A percentile compares a stretch with the other conserved stretches of the same genome.
Conservation (phyloP, 2,329 filamentous ascomycete genomes). For the Hymenoscyphus infarciens region DNA sequence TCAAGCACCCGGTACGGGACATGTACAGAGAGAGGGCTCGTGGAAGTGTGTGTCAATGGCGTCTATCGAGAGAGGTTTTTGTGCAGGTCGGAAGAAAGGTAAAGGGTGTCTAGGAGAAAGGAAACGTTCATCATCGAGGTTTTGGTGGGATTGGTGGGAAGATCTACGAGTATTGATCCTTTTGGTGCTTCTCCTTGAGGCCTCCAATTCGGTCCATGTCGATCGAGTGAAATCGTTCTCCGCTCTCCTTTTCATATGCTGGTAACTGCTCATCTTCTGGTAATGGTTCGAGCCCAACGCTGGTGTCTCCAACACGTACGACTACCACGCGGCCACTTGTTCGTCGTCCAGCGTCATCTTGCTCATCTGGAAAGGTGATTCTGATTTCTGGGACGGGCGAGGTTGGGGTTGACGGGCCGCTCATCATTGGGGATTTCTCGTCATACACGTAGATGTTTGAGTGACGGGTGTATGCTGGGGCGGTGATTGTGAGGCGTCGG, state of each 20-base stretch:
- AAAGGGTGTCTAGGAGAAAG: conserved; percentile 10
- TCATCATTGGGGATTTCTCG: conserved; percentile 74
- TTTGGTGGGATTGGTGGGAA: not conserved
- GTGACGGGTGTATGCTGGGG: conserved; percentile 45
- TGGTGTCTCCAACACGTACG: conserved; percentile 83
- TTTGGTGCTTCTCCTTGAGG: conserved; percentile 72
- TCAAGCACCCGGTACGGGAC: conserved; percentile 7
- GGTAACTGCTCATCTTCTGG: conserved; percentile 73
- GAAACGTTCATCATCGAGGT: conserved; percentile 14
- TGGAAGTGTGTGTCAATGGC: conserved; percentile 4
- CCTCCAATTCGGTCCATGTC: conserved; percentile 94
- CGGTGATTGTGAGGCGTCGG: conserved; percentile 52
- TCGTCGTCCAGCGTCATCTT: conserved; percentile 76
- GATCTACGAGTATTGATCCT: conserved; percentile 26
- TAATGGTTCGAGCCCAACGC: conserved; percentile 84
- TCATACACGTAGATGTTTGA: conserved; percentile 75
- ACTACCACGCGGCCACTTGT: conserved; percentile 87
- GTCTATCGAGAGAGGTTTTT: conserved; percentile 10
- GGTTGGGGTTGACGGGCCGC: conserved; percentile 70
- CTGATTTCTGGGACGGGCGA: conserved; percentile 92
- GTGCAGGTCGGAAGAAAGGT: conserved; percentile 8
- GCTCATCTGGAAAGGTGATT: conserved; percentile 96
- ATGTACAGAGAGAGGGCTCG: conserved; percentile 14
- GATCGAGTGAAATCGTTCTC: conserved; percentile 82
- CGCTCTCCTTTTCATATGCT: conserved; percentile 80